Evolutionary conservation across 2,329 filamentous ascomycete species (phyloP).

Genomic region (Colletotrichum gigasporum): DNA sequence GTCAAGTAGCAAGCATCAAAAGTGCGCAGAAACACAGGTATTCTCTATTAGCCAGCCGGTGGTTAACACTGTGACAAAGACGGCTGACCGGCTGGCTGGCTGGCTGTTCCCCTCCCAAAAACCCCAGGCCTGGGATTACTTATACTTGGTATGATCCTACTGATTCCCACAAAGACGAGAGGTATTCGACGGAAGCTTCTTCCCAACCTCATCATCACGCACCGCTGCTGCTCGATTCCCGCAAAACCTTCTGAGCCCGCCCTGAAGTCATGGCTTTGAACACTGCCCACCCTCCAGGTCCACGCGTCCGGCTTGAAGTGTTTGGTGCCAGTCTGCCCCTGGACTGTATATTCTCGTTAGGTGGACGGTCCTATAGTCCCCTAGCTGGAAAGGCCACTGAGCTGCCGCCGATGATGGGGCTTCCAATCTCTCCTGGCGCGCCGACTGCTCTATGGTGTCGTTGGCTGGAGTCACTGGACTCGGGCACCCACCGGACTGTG

Average conservation of each 20-base stretch:
- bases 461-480: conserved; percentile 51
- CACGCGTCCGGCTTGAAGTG: background rate
- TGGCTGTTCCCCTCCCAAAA: background rate
- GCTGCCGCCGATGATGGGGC: conserved; percentile 63
- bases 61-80: no score
- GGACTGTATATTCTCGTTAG: background rate
- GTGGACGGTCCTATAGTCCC: conserved; percentile 21
- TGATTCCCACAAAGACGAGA: background rate
- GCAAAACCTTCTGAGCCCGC: conserved; percentile 3
- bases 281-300: background rate
- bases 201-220: no score
- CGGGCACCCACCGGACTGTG: conserved; percentile 65
- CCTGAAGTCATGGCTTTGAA: conserved; percentile 17
- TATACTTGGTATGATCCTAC: background rate
- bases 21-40: conserved; percentile 18
- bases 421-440: conserved; percentile 75
- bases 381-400: conserved; percentile 38
- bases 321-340: no score
- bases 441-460: conserved; percentile 57
- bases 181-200: background rate
- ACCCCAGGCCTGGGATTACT: background rate
- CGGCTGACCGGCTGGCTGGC: no score
- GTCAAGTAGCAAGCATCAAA: background rate
- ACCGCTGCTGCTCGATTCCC: no score
- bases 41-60: conserved; percentile 18